Conservation (phyloP, 2,329 filamentous ascomycete species). For the Cladosporium phlei region DNA sequence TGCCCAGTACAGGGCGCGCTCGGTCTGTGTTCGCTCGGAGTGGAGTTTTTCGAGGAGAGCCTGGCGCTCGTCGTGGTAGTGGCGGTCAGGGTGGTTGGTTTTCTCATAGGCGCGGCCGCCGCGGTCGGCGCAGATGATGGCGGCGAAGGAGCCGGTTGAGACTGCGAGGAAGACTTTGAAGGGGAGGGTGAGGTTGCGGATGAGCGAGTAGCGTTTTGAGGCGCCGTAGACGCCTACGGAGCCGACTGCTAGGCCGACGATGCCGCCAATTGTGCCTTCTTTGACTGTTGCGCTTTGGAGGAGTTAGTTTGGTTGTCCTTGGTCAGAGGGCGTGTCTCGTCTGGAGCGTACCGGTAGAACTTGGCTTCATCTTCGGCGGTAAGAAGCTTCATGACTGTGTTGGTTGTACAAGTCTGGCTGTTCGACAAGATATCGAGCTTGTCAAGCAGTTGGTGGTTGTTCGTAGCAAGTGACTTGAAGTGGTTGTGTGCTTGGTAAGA, state of each 20-base stretch:
- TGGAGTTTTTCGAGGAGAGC: conserved; percentile 53
- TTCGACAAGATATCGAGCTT: no score
- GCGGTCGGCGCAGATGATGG: conserved; percentile 78
- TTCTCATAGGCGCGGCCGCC: conserved; percentile 68
- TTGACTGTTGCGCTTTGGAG: conserved; percentile 61
- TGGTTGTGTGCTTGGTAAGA: not conserved
- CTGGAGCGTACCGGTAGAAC: conserved; percentile 68
- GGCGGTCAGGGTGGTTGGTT: conserved; percentile 60
- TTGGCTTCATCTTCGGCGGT: conserved; percentile 86
- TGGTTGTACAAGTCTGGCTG: not conserved
- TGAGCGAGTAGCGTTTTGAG: conserved; percentile 66
- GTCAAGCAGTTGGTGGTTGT: no score
- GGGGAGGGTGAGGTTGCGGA: conserved; percentile 77
- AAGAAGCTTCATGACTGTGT: conserved; percentile 76
- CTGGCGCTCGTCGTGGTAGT: conserved; percentile 61
- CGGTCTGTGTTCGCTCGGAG: conserved; percentile 47
- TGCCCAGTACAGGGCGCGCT: conserved; percentile 68
- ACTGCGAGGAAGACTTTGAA: conserved; percentile 88
- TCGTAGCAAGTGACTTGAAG: no score
- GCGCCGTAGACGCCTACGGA: conserved; percentile 62
- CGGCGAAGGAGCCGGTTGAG: conserved; percentile 72
- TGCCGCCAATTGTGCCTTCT: conserved; percentile 71
- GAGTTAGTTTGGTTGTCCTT: conserved; percentile 5
- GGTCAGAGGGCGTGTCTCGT: not conserved
- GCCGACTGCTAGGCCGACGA: conserved; percentile 63